Evolutionary conservation across 23 red algal genomes (phyloP), one percentile per base, ranked within the genome.

Genomic region (Gracilaria caudata): DNA sequence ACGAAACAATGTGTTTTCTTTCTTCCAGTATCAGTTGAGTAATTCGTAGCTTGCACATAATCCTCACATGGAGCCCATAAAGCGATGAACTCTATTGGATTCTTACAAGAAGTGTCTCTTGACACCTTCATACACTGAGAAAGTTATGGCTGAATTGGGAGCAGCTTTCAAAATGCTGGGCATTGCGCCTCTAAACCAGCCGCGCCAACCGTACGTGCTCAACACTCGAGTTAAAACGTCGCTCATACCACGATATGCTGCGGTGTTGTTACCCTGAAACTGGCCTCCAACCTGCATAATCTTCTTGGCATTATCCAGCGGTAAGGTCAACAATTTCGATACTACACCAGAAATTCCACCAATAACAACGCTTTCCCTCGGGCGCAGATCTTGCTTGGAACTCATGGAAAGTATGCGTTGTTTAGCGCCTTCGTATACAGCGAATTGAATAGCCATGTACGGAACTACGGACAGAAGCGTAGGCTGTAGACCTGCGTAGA

Each of bases 1-100:
- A 26, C 91, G 97, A 43, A 95, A 95, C 76, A 81, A 77, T 64
- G 87, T 99, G n/a, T 99, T 90, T 82, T 99, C 97, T 5, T 86
- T 93, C 53, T 95, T 94, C 55, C 92, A 95, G 74, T 99, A 95
- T 51, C 38, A 84, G 28, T 66, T 80, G 58, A 54, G 59, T 56
- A 57, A 51, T 23, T 70, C 78, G n/a, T 44, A 68, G 14, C 16
- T 0, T 26, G 34, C 12, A 11, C n/a, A 59, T 71, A 16, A 8
- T 71, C 3, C 14, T 79, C 0, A 24, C 20, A 7, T 1, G 4
- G 1, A 79, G 37, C 8, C 7, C 12, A 10, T 39, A 19, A 70
- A 70, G 24, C 36, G 36, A 36, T 39, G 36, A 17, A 6, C 16
- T 1, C 64, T 17, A 10, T 61, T 37, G 35, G 21, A 0, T 80